Percentiles rank a stretch among this genome's conserved stretches.
phyloP scores from a whole-genome alignment of 768 basidiomycete genomes.

The Macrolepiota albuminosa region DNA sequence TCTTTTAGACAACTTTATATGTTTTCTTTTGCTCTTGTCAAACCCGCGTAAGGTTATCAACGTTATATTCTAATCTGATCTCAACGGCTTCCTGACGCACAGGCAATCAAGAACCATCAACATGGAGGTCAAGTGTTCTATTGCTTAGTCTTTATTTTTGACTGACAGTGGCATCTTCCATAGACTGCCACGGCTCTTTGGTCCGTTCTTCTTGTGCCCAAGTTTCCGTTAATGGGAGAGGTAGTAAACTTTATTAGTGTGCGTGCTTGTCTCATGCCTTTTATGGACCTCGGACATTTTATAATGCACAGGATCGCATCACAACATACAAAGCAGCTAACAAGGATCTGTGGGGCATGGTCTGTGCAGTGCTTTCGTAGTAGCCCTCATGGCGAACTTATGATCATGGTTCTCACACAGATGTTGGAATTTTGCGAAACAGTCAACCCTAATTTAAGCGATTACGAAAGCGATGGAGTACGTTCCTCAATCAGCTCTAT shows the following conservation, averaged over 20 bases:
- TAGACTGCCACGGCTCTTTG: constrained; percentile 72
- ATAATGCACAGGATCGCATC: constrained; percentile 38
- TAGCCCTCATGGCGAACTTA: background rate
- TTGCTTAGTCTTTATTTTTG: background rate
- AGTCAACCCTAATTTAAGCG: constrained; percentile 51
- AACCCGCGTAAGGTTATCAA: constrained; percentile 54
- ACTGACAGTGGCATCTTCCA: background rate
- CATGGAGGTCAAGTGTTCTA: constrained; percentile 55
- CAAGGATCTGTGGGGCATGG: constrained; percentile 87
- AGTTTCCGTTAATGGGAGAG: constrained; percentile 62
- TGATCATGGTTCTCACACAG: constrained; percentile 27
- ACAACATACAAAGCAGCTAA: constrained; percentile 68
- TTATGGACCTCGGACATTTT: constrained; percentile 14
- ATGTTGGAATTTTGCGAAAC: constrained; percentile 73
- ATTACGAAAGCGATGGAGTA: constrained; percentile 77
- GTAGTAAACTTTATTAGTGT: constrained; percentile 66
- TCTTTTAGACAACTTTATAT: constrained; percentile 64
- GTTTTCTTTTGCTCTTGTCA: constrained; percentile 68
- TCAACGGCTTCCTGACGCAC: background rate
- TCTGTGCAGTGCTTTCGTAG: constrained; percentile 23
- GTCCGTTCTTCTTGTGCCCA: constrained; percentile 67
- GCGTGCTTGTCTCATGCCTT: constrained; percentile 15
- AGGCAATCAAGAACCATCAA: constrained; percentile 76
- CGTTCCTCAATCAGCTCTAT: constrained; percentile 17
- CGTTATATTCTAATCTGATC: background rate